A percentile compares a stretch with the other conserved stretches of the same genome.
These are phyloP conservation scores for Exophiala aquamarina DNA, from an alignment of 2,329 filamentous ascomycete species.

Conservation along the genomic window DNA sequence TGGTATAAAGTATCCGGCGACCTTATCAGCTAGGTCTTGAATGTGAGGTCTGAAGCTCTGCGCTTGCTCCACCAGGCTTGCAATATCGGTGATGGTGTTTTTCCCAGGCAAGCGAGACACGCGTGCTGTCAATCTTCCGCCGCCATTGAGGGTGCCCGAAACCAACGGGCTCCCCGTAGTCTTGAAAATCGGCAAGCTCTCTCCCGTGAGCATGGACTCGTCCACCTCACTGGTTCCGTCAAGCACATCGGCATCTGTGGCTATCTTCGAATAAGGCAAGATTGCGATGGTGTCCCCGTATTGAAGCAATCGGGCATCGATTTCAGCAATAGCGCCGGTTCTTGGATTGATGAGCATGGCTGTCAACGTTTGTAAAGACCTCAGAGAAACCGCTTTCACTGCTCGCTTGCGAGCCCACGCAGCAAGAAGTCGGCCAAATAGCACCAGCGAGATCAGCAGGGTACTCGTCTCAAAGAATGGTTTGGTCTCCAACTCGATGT, in stretches of 20 bases:
- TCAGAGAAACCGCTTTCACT: constrained; percentile 51
- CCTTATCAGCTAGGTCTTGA: constrained; percentile 67
- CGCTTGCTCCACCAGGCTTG: constrained; percentile 69
- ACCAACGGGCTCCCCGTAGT: constrained; percentile 53
- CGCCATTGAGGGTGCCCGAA: constrained; percentile 63
- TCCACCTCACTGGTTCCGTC: constrained; percentile 66
- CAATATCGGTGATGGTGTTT: constrained; percentile 71
- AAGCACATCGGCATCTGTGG: constrained; percentile 69
- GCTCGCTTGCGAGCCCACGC: constrained; percentile 51
- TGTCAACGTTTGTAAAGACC: constrained; percentile 57
- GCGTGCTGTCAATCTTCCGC: constrained; percentile 50
- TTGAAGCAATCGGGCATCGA: constrained; percentile 68
- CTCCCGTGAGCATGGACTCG: constrained; percentile 78
- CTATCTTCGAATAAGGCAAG: constrained; percentile 57
- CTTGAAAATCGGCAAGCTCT: constrained; percentile 64
- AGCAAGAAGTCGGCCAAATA: constrained; percentile 51
- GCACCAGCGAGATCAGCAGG: constrained; percentile 53
- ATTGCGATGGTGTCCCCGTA: constrained; percentile 69
- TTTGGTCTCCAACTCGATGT: constrained; percentile 38
- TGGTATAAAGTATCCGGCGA: constrained; percentile 71
- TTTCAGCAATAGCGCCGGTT: constrained; percentile 43
- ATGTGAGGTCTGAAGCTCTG: constrained; percentile 66
- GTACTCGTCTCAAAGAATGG: constrained; percentile 58
- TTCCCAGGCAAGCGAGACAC: constrained; percentile 65
- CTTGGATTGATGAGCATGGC: constrained; percentile 52